Evolutionary conservation across 2,329 filamentous ascomycete species (phyloP), one percentile per base, ranked within the genome.

Genomic region (Trichophyton verrucosum): DNA sequence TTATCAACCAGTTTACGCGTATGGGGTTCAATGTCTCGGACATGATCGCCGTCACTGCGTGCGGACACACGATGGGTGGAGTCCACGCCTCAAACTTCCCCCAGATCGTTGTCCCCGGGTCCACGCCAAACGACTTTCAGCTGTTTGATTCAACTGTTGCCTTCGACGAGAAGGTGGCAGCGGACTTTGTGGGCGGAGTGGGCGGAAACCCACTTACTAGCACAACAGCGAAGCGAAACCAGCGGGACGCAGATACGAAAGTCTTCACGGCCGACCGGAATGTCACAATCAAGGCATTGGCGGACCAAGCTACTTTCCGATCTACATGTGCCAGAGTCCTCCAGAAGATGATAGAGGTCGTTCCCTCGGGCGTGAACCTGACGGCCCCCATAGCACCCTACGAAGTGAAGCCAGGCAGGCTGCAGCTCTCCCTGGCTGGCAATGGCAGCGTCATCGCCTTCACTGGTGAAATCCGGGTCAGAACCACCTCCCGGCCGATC

Each of bases 341-440:
- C 7, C 60, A 63, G 33, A 61, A 62, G 38, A 63, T 63, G 62
- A 62, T 63, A 44, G 62, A 63, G 20, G 60, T 62, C 33, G 62
- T 63, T 15, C 62, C 62, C 11, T 38, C 42, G n/a, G 49, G 36
- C 2, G 60, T 62, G 11, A 61, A 27, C 6, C 58, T 63, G 11
- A 60, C 62, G 5, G 60, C 42, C 7, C 62, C 62, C 17, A 53
- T 63, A 44, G 36, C 55, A 46, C 62, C 62, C 7, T 63, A 63
- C 15, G 62, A 63, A 47, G 47, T 63, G 11, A 63, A 63, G 40
- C 62, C 62, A 20, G 27, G 30, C 6, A 22, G 55, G 2, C 53
- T 63, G 30, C 60, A 61, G 56, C 22, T 63, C 7, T 60, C 57
- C 2, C 60, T 63, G n/a, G 27, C 44, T 27, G 60, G 58, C 30